phyloP scores from a whole-genome alignment of 805 yeast species.

The Cyberlindnera lachancei region DNA sequence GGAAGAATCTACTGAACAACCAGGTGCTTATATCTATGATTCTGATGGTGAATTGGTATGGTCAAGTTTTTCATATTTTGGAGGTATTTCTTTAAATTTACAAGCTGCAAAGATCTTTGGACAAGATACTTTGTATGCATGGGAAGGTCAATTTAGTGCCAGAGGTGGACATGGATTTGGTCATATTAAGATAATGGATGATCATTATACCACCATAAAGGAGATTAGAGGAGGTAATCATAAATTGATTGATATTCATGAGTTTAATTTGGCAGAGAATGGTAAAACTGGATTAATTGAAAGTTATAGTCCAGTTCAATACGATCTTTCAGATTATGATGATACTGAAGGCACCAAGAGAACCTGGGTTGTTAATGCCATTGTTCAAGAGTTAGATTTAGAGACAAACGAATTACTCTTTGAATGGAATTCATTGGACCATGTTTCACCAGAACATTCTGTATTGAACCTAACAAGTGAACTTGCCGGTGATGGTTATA shows the following conservation, averaged over 20 bases:
- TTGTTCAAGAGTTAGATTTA: slow-evolving; percentile 29
- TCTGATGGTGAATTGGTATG: slow-evolving; percentile 31
- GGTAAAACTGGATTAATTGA: slow-evolving; percentile 25
- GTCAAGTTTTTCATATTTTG: slow-evolving; percentile 29
- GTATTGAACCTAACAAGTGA: slow-evolving; percentile 25
- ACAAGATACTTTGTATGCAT: slow-evolving; percentile 24
- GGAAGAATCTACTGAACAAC: slow-evolving; percentile 24
- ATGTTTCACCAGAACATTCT: slow-evolving; percentile 28
- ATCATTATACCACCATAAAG: slow-evolving; percentile 24
- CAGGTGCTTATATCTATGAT: slow-evolving; percentile 30
- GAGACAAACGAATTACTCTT: slow-evolving; percentile 29
- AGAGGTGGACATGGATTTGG: slow-evolving; percentile 19
- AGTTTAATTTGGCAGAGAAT: slow-evolving; percentile 24
- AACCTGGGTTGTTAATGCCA: slow-evolving; percentile 30
- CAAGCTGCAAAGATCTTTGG: slow-evolving; percentile 24
- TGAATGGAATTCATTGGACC: slow-evolving; percentile 23
- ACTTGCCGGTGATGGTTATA: slow-evolving; percentile 27
- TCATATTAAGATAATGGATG: slow-evolving; percentile 26
- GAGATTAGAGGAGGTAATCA: slow-evolving; percentile 31
- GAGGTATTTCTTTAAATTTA: slow-evolving; percentile 27
- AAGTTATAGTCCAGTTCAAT: slow-evolving; percentile 27
- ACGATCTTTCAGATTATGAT: slow-evolving; percentile 23
- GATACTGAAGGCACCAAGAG: slow-evolving; percentile 14
- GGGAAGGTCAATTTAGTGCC: slow-evolving; percentile 30
- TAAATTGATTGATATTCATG: slow-evolving; percentile 29